Conservation (phyloP, 441 rosid species). For the Populus hybrid region DNA sequence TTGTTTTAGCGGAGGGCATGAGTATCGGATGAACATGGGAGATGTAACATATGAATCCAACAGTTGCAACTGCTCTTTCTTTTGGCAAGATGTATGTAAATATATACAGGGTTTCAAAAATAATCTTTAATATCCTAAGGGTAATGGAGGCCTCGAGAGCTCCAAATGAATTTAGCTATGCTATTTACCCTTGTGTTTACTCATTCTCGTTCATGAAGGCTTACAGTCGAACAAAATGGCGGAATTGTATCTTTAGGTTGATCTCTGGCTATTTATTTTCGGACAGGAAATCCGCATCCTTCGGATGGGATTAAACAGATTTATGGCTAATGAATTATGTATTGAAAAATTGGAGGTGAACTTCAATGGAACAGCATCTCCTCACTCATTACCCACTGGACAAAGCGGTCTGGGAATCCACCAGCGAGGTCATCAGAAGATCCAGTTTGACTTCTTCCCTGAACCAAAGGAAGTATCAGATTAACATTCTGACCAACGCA, state of each 20-base stretch:
- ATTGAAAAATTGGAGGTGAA: conserved; percentile 12
- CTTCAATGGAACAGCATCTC: conserved; percentile 49
- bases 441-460: conserved; percentile 45
- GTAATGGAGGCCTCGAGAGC: background rate
- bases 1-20: no score
- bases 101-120: conserved; percentile 9
- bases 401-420: conserved; percentile 49
- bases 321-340: conserved; percentile 12
- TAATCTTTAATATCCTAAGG: background rate
- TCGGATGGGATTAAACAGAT: conserved; percentile 39
- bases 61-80: background rate
- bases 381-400: conserved; percentile 67
- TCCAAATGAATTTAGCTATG: conserved; percentile 1
- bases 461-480: background rate
- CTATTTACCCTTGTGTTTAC: background rate
- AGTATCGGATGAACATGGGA: no score
- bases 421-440: conserved; percentile 15
- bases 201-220: conserved; percentile 1
- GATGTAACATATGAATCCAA: background rate
- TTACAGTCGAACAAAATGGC: conserved; percentile 5
- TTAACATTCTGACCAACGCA: background rate
- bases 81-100: background rate
- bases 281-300: conserved; percentile 43
- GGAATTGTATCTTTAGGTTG: conserved; percentile 13
- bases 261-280: conserved; percentile 16